These are phyloP conservation scores for Cladosporium cucumerinum DNA, from an alignment of 2,329 filamentous ascomycete genomes.

Conservation along the genomic window DNA sequence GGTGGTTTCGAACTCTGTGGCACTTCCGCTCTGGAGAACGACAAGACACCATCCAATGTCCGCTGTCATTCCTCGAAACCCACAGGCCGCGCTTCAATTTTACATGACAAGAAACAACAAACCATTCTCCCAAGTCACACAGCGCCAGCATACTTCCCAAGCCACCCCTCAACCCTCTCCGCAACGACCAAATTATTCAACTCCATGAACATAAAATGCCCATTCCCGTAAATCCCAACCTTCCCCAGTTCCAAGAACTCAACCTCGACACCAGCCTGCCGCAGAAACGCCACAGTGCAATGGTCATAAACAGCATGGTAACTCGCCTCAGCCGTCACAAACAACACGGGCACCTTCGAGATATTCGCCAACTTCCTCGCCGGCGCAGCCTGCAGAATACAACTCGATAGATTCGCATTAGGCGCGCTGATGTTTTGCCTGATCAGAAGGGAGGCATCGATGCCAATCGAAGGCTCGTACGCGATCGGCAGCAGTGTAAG, in stretches of 20 bases:
- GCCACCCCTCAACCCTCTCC: constrained; percentile 7
- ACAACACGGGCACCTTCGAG: constrained; percentile 44
- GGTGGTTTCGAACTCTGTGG: too few relatives aligned
- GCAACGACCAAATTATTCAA: constrained; percentile 49
- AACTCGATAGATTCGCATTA: constrained; percentile 32
- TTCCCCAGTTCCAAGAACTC: constrained; percentile 47
- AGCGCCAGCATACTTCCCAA: not conserved
- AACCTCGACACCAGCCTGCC: constrained; percentile 49
- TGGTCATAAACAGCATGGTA: constrained; percentile 56
- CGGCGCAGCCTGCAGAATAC: constrained; percentile 40
- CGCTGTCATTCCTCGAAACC: too few relatives aligned
- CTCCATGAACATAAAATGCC: constrained; percentile 55
- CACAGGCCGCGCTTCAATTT: not conserved
- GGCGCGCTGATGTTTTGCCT: constrained; percentile 26
- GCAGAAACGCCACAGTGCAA: constrained; percentile 52
- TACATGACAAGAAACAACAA: not conserved
- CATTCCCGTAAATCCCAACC: constrained; percentile 51
- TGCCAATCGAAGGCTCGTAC: constrained; percentile 34
- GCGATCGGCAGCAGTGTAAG: constrained; percentile 34
- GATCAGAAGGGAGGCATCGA: constrained; percentile 24
- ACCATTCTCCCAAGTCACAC: not conserved
- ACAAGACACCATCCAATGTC: too few relatives aligned
- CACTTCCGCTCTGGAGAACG: too few relatives aligned
- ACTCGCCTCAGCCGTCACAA: constrained; percentile 54
- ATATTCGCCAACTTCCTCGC: constrained; percentile 50